Evolutionary conservation across 768 basidiomycete genomes (phyloP), one percentile per base, ranked within the genome.

Genomic region (Termitomyces sp.): DNA sequence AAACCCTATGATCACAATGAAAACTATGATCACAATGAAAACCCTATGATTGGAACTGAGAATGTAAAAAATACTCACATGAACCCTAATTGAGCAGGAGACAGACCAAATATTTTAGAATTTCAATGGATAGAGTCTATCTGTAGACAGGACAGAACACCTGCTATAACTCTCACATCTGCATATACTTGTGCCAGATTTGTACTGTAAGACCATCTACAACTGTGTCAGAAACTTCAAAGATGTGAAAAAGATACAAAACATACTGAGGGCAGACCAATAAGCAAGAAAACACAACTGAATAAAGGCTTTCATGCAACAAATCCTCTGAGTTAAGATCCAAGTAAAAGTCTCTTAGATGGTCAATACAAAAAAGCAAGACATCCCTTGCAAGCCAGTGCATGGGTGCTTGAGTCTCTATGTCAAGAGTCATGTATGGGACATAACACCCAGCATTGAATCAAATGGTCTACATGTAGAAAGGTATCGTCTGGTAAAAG

Each of bases 131-230:
- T 78, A 0, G 79, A 72, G 69, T 98, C 96, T 0, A 81, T 79
- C 65, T 90, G 87, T 32, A 98, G 73, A 63, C 88, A 87, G 0
- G 82, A 82, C 27, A 91, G 69, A 66, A 99, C 92, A 65, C 97
- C 94, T 18, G 86, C 85, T 7, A 98, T 73, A 0, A 96, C 79
- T 70, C 89, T 93, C 65, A 95, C 83, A 68, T 98, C 96, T 1
- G 91, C 86, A 61, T 90, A 87, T 20, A 98, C 77, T 72, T 98
- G 95, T 5, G 93, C 85, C 2, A 93, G 87, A 71, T 93, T 93
- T 26, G 92, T 89, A n/a, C 96, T 96, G 69, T 87, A 97, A 4
- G 95, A 89, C 95, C 96, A 98, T 65, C 95, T 98, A 1, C 24
- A 53, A 37, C 20, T 34, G 27, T n/a, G 24, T 57, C 2, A 60